Evolutionary conservation across 2,329 filamentous ascomycete species (phyloP), one percentile per base, ranked within the genome.

Genomic region (Trichoderma gracile): DNA sequence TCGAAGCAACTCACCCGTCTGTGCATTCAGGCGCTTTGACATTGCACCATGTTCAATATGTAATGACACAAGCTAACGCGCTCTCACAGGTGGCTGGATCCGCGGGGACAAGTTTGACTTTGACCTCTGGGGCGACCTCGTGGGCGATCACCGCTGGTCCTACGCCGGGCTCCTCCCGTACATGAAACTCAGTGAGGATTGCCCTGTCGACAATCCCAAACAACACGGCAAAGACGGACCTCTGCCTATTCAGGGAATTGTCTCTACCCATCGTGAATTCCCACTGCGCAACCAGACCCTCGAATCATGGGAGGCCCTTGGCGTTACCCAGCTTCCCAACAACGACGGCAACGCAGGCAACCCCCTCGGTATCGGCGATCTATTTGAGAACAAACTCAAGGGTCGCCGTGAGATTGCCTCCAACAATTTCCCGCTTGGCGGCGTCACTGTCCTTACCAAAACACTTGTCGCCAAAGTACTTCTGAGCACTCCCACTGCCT

Each of bases 101-200:
- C 78, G 80, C 43, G 80, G 80, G 4, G 75, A 75, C 27, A 71
- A 72, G 8, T 70, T 71, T 15, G 80, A 82, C 67, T 83, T 80
- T 66, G 75, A 83, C 45, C 71, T 75, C 30, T 83, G 80, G 81
- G 52, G 68, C 40, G 43, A 72, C 19, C 27, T 67, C 25, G 64
- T 71, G 27, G 49, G 46, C 4, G 80, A 83, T 64, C 38, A 74
- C 2, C 69, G 73, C 12, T 85, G 81, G 78, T 76, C 75, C 62
- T 81, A 79, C 52, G 71, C 80, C 5, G 75, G 75, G 8, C 73
- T 83, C 42, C 72, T 79, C 33, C 78, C 78, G 2, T 84, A 80
- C 68, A 74, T 81, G 52, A 69, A 71, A 38, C 78, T 76, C 65
- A 68, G 73, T 0, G 79, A 80, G n/a, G 74, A 70, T 12, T 69